Evolutionary conservation across 441 rosid species (phyloP), one percentile per base, ranked within the genome.

Genomic region (Mallotus japonicus): DNA sequence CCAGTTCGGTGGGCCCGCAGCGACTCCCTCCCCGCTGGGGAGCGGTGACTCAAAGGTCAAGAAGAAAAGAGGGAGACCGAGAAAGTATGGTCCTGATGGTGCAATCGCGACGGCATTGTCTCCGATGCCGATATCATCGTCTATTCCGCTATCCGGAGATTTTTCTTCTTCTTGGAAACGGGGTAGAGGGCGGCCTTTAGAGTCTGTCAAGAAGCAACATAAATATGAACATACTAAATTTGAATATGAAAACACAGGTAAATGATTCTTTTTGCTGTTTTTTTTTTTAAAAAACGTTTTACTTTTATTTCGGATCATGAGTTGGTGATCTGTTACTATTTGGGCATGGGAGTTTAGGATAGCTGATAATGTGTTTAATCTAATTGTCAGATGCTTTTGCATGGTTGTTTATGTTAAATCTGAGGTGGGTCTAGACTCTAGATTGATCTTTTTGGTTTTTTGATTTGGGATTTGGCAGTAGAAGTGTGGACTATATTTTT

Each of bases 51-150:
- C 80, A 56, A 61, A 50, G 15, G 84, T 71, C 67, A 94, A 90
- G 89, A 94, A 94, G 89, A 90, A 85, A 85, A 87, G 99, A 59
- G 97, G 97, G 28, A 86, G 97, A 70, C 97, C 97, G 34, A 85
- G 94, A 83, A 92, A 94, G 83, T 88, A 89, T 51, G 93, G 88
- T 37, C 89, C 90, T 0, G 95, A 91, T 59, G 97, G 96, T 5
- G 54, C 82, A 19, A 73, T 84, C 14, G 75, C 75, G 10, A 59
- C 72, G 76, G 82, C 93, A 69, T 79, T 87, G 81, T 91, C 93
- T 3, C 96, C 96, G 7, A 82, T 80, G 85, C 95, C 92, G 8
- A 80, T 93, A 66, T 92, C 97, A 3, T 78, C 95, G 11, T 85
- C 95, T 0, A 79, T 92, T 69, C 99, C 98, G 5, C 70, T 91